phyloP scores from a whole-genome alignment of 306 rosid species.

The Quillaja saponaria region DNA sequence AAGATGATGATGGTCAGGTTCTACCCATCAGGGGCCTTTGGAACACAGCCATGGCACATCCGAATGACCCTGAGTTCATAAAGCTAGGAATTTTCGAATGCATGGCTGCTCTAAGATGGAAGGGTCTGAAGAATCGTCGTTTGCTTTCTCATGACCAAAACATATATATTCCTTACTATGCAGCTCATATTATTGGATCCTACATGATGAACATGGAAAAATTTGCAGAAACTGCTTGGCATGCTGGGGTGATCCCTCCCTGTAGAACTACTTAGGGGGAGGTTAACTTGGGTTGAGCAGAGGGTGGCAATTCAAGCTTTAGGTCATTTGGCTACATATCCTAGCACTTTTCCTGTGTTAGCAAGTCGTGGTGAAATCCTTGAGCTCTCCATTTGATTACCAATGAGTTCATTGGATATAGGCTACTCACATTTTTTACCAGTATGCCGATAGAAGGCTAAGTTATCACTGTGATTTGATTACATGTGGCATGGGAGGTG shows the following conservation, averaged over 20 bases:
- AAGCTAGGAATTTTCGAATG: conserved; percentile 93
- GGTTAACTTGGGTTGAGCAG: conserved; percentile 98
- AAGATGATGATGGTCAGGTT: conserved; percentile 98
- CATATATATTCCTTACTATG: conserved; percentile 94
- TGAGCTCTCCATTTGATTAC: conserved; percentile 88
- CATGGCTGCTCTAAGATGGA: conserved; percentile 93
- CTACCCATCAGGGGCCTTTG: conserved; percentile 99
- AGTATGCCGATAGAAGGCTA: conserved; percentile 81
- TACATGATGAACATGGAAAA: conserved; percentile 99
- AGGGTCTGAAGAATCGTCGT: conserved; percentile 92
- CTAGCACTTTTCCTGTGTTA: conserved; percentile 76
- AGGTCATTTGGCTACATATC: conserved; percentile 95
- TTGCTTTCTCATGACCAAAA: conserved; percentile 99
- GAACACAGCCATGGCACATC: conserved; percentile 99
- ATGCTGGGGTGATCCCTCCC: conserved; percentile 88
- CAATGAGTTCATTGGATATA: conserved; percentile 86
- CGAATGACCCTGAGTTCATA: conserved; percentile 93
- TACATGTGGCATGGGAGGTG: conserved; percentile 99
- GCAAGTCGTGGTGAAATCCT: conserved; percentile 91
- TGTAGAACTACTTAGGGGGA: conserved; percentile 92
- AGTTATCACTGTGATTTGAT: conserved; percentile 97
- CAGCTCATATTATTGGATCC: conserved; percentile 96
- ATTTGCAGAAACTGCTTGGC: conserved; percentile 80
- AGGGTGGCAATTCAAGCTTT: conserved; percentile 98
- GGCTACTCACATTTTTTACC: conserved; percentile 96